A percentile compares a stretch with the other conserved stretches of the same genome.
Evolutionary conservation across 164 flowering plant genomes (phyloP).

Genomic region (Tetracentron sinense): DNA sequence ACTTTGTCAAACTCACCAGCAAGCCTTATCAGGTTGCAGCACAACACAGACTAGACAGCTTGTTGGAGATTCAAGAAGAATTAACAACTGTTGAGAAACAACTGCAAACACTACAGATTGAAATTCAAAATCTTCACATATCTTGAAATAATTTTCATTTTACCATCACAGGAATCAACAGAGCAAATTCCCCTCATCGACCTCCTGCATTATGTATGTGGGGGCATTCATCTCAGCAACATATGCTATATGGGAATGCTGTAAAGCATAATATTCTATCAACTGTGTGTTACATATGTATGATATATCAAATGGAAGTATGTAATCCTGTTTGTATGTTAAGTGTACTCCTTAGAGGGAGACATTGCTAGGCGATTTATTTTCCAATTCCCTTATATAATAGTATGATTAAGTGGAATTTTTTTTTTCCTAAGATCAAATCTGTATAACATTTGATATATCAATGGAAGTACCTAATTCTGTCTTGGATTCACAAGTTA

Average conservation of each 20-base stretch:
- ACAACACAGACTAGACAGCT: slow-evolving; percentile 38
- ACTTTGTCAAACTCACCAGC: slow-evolving; percentile 36
- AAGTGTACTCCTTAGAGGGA: not conserved
- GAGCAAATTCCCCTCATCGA: not conserved
- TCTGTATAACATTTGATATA: no score
- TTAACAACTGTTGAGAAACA: slow-evolving; percentile 33
- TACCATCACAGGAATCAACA: not conserved
- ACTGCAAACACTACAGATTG: slow-evolving; percentile 35
- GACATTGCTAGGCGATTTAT: no score
- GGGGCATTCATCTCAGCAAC: not conserved
- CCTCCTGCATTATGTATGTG: not conserved
- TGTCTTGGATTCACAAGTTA: not conserved
- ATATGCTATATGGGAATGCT: not conserved
- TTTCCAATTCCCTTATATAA: no score
- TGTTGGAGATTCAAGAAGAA: slow-evolving; percentile 40
- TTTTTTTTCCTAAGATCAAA: not conserved
- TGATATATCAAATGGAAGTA: not conserved
- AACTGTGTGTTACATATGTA: not conserved
- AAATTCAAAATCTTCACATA: slow-evolving; percentile 61
- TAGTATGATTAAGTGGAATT: not conserved
- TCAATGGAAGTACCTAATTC: not conserved
- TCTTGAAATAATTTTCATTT: slow-evolving; percentile 21
- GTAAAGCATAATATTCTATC: not conserved
- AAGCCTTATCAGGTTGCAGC: slow-evolving; percentile 60
- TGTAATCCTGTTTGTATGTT: not conserved